Percentiles rank a stretch among this genome's conserved stretches.
Evolutionary conservation across 2,329 filamentous ascomycete species (phyloP).

Genomic region (Diaporthe helianthi): DNA sequence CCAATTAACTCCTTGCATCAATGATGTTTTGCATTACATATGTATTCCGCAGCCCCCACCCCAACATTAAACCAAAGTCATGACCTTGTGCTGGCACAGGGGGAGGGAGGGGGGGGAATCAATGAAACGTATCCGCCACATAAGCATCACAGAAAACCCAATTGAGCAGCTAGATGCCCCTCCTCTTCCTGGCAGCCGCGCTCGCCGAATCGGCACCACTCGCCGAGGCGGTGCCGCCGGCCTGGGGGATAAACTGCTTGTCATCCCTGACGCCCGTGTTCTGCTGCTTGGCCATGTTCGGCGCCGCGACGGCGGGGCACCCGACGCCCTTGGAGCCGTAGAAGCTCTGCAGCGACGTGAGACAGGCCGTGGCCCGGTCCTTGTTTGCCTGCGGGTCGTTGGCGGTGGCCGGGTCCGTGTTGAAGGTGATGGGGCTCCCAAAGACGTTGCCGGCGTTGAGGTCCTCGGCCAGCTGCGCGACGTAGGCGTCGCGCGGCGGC

Average conservation of each 20-base stretch:
- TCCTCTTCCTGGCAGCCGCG: conserved; percentile 11
- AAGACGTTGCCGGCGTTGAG: conserved; percentile 46
- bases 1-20: too few relatives aligned
- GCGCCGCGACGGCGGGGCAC: conserved; percentile 21
- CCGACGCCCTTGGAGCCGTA: conserved; percentile 20
- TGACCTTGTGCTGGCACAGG: neutral
- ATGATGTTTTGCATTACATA: too few relatives aligned
- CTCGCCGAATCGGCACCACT: neutral
- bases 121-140: neutral
- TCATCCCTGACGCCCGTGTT: conserved; percentile 7
- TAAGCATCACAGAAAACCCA: too few relatives aligned
- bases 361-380: conserved; percentile 21
- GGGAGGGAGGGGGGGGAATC: too few relatives aligned
- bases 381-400: conserved; percentile 16
- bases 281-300: conserved; percentile 23
- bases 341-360: conserved; percentile 20
- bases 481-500: conserved; percentile 44
- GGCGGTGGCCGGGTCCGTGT: conserved; percentile 11
- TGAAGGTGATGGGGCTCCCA: neutral
- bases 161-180: neutral
- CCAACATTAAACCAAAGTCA: too few relatives aligned
- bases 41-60: too few relatives aligned
- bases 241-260: conserved; percentile 14
- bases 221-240: neutral
- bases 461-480: conserved; percentile 49